phyloP scores from a whole-genome alignment of 768 basidiomycete genomes.

The Tulasnella sp. region DNA sequence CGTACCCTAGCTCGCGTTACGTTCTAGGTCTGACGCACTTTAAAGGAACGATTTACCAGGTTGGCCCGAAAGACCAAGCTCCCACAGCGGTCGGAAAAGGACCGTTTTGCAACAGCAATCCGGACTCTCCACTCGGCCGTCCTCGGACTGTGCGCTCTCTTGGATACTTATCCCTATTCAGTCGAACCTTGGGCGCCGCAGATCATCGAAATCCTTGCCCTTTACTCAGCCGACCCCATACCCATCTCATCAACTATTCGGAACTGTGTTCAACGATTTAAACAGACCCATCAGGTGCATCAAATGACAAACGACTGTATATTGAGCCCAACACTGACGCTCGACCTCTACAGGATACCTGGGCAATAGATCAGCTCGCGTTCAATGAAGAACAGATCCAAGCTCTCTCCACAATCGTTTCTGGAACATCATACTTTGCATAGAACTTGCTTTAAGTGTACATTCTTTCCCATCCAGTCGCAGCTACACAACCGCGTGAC shows the following conservation, averaged over 20 bases:
- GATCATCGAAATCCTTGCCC: slow-evolving; percentile 26
- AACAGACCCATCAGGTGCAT: slow-evolving; percentile 58
- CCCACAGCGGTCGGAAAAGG: slow-evolving; percentile 55
- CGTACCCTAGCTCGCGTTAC: slow-evolving; percentile 12
- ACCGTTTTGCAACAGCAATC: slow-evolving; percentile 54
- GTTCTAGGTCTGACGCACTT: not conserved
- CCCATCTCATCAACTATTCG: slow-evolving; percentile 78
- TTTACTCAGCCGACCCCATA: slow-evolving; percentile 23
- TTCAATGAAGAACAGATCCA: slow-evolving; percentile 79
- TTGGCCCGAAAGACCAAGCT: slow-evolving; percentile 49
- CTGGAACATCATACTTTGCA: slow-evolving; percentile 73
- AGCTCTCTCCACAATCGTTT: slow-evolving; percentile 70
- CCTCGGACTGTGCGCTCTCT: slow-evolving; percentile 36
- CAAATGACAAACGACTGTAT: not conserved
- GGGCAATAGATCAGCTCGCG: slow-evolving; percentile 78
- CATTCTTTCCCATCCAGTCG: too few species aligned
- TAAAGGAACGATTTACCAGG: slow-evolving; percentile 62
- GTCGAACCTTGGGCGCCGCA: slow-evolving; percentile 33
- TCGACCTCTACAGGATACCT: slow-evolving; percentile 44
- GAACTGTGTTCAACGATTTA: slow-evolving; percentile 68
- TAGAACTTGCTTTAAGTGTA: too few species aligned
- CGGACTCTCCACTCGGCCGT: slow-evolving; percentile 64
- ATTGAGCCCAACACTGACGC: slow-evolving; percentile 14
- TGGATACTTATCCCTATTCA: slow-evolving; percentile 48
- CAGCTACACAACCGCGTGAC: too few species aligned